Conservation (phyloP, 2,329 filamentous ascomycete species). For the Trichoderma arundinaceum region DNA sequence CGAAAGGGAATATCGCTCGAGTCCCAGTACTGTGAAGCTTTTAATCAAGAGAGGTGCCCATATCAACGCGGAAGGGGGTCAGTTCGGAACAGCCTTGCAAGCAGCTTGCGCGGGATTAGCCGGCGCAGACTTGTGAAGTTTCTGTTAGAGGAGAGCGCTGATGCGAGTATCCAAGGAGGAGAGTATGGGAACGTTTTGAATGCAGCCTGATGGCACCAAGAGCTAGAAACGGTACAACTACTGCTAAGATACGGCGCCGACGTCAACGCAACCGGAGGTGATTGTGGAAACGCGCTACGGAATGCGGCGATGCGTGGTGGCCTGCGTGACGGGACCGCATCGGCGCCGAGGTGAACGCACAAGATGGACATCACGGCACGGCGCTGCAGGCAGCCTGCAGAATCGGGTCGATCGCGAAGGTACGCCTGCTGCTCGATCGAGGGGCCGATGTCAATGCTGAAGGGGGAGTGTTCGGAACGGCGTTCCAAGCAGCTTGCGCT, state of each 20-base stretch:
- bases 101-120: not conserved
- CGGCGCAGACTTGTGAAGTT: not conserved
- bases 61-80: not conserved
- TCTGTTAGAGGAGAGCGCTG: not conserved
- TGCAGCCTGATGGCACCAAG: not conserved
- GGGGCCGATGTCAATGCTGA: conserved; percentile 8
- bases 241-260: not conserved
- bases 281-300: too few species aligned
- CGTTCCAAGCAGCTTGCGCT: not conserved
- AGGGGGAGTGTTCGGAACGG: not conserved
- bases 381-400: not conserved
- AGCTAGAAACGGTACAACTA: not conserved
- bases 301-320: too few species aligned
- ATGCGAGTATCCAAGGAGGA: not conserved
- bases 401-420: not conserved
- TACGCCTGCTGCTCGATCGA: not conserved
- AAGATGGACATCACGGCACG: not conserved
- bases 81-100: not conserved
- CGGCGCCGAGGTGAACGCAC: not conserved
- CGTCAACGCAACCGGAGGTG: not conserved
- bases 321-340: too few species aligned
- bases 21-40: not conserved
- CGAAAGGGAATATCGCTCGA: accelerated
- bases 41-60: not conserved
- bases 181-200: not conserved